These are phyloP conservation scores for Aspergillus sp. DNA, from an alignment of 2,329 filamentous ascomycete species.

Conservation along the genomic window DNA sequence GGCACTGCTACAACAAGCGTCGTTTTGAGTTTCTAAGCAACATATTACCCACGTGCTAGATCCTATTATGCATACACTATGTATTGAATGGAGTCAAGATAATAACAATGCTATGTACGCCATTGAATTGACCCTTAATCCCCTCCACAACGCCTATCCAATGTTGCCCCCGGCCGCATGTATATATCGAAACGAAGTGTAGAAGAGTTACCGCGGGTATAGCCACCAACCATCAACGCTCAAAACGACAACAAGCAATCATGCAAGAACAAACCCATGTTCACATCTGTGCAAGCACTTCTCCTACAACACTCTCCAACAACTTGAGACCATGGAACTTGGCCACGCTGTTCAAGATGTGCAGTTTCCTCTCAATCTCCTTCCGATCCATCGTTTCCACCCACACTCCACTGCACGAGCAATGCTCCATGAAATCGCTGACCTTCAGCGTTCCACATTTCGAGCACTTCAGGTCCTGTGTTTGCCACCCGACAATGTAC, in stretches of 20 bases:
- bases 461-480: conserved; percentile 85
- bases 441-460: conserved; percentile 67
- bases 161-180: conserved; percentile 5
- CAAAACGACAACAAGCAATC: conserved; percentile 12
- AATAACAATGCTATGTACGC: neutral
- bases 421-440: conserved; percentile 97
- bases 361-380: conserved; percentile 65
- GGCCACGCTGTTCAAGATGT: conserved; percentile 73
- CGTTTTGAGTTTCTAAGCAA: neutral
- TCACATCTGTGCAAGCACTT: conserved; percentile 55
- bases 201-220: conserved; percentile 1
- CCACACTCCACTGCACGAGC: conserved; percentile 89
- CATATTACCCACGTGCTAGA: neutral
- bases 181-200: neutral
- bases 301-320: conserved; percentile 72
- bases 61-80: neutral
- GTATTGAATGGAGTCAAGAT: neutral
- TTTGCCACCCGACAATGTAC: conserved; percentile 75
- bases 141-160: neutral
- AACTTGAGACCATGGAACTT: conserved; percentile 78
- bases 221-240: conserved; percentile 6
- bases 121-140: neutral
- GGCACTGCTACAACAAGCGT: no score
- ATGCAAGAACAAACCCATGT: conserved; percentile 8
- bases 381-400: conserved; percentile 67